Percentiles rank a stretch among this genome's conserved stretches.
Conservation (phyloP, 169 alveolate species). For the Toxoplasma gondii region DNA sequence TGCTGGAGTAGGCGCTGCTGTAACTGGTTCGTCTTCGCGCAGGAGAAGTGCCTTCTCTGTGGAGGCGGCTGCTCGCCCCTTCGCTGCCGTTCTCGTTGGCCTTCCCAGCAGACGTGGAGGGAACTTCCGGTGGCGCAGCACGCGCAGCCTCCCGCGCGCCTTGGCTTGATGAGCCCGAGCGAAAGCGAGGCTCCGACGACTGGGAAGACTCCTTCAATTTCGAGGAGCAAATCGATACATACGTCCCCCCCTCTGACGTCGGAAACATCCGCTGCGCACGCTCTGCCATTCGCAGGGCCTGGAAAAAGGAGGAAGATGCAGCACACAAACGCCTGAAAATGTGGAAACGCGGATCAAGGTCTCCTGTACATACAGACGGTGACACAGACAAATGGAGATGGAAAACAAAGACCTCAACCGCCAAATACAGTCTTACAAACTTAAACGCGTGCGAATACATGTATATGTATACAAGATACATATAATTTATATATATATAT, state of each 20-base stretch:
- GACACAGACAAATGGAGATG: no score
- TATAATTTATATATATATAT: background rate
- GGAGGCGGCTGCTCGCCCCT: no score
- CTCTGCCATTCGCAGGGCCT: slow-evolving; percentile 77
- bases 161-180: background rate
- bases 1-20: background rate
- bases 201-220: background rate
- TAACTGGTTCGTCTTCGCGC: background rate
- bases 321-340: background rate
- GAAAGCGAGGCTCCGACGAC: background rate
- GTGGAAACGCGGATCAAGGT: no score
- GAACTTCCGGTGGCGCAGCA: background rate
- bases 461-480: background rate
- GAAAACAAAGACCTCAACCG: no score
- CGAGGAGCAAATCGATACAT: background rate
- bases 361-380: no score
- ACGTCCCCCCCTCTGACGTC: slow-evolving; percentile 67
- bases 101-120: background rate
- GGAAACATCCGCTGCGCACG: slow-evolving; percentile 82
- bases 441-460: background rate
- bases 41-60: background rate
- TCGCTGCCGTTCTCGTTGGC: no score
- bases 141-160: background rate
- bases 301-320: background rate
- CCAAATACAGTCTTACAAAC: no score